Evolutionary conservation across 352 stramenopile species (phyloP).

Genomic region (Elongisporangium undulatum): DNA sequence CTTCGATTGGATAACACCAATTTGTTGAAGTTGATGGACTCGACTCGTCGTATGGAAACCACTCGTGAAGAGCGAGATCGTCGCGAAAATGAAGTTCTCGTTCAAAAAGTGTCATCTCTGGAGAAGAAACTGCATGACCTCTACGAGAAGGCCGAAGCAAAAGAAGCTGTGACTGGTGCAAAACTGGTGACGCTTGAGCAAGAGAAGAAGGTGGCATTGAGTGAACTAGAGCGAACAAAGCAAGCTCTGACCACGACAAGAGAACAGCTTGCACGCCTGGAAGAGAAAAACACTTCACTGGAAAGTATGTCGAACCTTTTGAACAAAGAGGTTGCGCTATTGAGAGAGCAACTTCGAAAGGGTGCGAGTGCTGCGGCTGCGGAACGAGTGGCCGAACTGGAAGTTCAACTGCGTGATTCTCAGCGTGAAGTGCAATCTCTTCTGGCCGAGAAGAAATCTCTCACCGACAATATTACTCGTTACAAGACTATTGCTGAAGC

Average conservation of each 20-base stretch:
- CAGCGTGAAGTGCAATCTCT: conserved; percentile 56
- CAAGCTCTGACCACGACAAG: conserved; percentile 25
- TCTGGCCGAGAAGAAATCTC: conserved; percentile 50
- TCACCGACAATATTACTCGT: conserved; percentile 54
- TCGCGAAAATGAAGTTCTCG: conserved; percentile 36
- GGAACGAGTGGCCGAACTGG: conserved; percentile 55
- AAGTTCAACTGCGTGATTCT: conserved; percentile 55
- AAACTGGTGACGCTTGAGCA: conserved; percentile 43
- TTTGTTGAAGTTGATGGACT: conserved; percentile 77
- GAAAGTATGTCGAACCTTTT: conserved; percentile 38
- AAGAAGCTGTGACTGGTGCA: conserved; percentile 39
- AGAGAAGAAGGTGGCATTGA: conserved; percentile 48
- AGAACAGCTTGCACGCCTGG: conserved; percentile 40
- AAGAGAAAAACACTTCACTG: conserved; percentile 44
- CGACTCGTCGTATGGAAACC: conserved; percentile 59
- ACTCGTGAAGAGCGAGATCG: conserved; percentile 52
- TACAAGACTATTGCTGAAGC: conserved; percentile 78
- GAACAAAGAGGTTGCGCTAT: conserved; percentile 51
- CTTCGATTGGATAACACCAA: conserved; percentile 75
- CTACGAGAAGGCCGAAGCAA: conserved; percentile 60
- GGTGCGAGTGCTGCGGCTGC: conserved; percentile 47
- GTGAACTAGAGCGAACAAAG: conserved; percentile 35
- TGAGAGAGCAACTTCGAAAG: conserved; percentile 62
- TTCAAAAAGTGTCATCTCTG: conserved; percentile 37
- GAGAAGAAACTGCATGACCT: conserved; percentile 57